A percentile compares a stretch with the other conserved stretches of the same genome.
These are phyloP conservation scores for Leccinum boreale DNA, from an alignment of 768 basidiomycete species.

Conservation along the genomic window DNA sequence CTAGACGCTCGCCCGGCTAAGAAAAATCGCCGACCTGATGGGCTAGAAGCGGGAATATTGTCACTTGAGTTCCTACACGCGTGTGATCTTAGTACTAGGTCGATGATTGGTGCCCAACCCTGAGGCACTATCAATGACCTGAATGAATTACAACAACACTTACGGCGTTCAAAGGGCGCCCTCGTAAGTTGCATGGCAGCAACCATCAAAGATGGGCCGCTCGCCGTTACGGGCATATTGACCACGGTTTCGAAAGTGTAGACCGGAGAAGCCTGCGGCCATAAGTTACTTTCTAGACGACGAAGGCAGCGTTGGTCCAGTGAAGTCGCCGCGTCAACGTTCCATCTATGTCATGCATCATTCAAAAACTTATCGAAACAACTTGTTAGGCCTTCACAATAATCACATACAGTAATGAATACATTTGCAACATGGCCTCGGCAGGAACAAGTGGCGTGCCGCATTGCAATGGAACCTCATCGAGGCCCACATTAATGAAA, in stretches of 20 bases:
- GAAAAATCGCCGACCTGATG: neutral
- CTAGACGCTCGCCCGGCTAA: neutral
- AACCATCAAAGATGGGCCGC: neutral
- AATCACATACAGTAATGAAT: neutral
- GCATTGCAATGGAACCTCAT: neutral
- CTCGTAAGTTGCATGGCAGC: neutral
- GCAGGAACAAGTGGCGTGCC: neutral
- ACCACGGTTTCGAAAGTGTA: neutral
- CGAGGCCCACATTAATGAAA: neutral
- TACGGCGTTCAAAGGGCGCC: neutral
- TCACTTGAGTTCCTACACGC: neutral
- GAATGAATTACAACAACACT: neutral
- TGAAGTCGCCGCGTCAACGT: neutral
- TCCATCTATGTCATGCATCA: neutral
- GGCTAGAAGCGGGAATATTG: neutral
- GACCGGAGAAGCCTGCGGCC: neutral
- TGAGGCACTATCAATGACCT: neutral
- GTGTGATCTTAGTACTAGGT: constrained; percentile 2
- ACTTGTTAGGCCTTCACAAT: neutral
- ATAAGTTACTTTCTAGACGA: neutral
- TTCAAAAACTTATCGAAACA: neutral
- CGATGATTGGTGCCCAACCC: neutral
- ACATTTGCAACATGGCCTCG: neutral
- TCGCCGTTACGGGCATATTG: neutral
- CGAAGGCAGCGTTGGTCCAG: neutral